phyloP scores from a whole-genome alignment of 1,139 yeast species.

The Yamadazyma kanchanaburiensis region DNA sequence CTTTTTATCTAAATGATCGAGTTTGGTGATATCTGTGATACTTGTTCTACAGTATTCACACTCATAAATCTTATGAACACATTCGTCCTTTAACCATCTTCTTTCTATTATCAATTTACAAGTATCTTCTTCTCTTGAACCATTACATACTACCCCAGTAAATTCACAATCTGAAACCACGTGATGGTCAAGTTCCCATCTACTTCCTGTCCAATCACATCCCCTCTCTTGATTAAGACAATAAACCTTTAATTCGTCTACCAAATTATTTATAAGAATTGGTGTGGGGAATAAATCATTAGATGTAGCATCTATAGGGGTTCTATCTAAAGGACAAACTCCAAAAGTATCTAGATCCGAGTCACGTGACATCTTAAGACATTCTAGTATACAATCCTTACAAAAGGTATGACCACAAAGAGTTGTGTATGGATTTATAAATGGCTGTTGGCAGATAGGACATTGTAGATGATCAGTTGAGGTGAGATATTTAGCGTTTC shows the following conservation, averaged over 20 bases:
- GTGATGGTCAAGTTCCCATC: slow-evolving; percentile 62
- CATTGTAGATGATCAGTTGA: slow-evolving; percentile 54
- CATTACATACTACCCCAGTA: slow-evolving; percentile 48
- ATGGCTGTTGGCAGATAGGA: slow-evolving; percentile 59
- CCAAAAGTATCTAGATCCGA: slow-evolving; percentile 20
- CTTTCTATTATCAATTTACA: slow-evolving; percentile 13
- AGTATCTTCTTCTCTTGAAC: slow-evolving; percentile 15
- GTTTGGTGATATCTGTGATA: slow-evolving; percentile 29
- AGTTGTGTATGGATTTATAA: slow-evolving; percentile 52
- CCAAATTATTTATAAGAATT: slow-evolving; percentile 53
- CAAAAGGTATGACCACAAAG: slow-evolving; percentile 62
- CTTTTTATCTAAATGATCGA: slow-evolving; percentile 32
- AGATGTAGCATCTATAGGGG: slow-evolving; percentile 34
- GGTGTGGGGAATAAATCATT: slow-evolving; percentile 62
- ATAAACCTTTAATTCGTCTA: slow-evolving; percentile 57
- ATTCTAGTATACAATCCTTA: slow-evolving; percentile 47
- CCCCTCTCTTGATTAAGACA: slow-evolving; percentile 57
- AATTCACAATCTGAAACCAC: slow-evolving; percentile 45
- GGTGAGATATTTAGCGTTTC: slow-evolving; percentile 31
- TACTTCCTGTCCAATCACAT: slow-evolving; percentile 54
- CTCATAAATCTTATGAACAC: slow-evolving; percentile 32
- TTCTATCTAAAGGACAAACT: slow-evolving; percentile 64
- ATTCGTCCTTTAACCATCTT: slow-evolving; percentile 11
- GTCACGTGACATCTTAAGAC: slow-evolving; percentile 32
- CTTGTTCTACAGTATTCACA: slow-evolving; percentile 39